A percentile compares a stretch with the other conserved stretches of the same genome.
phyloP scores from a whole-genome alignment of 2,329 filamentous ascomycete genomes.

The Pseudocercospora fuligena region DNA sequence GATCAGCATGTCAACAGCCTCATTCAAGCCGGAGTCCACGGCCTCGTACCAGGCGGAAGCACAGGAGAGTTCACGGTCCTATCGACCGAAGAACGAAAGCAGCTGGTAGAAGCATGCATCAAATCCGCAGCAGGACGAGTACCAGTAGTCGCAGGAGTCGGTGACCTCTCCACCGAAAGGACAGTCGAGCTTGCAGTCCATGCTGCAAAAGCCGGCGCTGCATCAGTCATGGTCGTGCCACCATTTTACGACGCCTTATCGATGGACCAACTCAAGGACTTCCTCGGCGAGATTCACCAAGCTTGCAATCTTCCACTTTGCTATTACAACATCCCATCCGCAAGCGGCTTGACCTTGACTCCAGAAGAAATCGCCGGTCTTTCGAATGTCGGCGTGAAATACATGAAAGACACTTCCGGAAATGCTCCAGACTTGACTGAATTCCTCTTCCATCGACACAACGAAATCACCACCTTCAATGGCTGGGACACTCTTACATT shows the following conservation, averaged over 20 bases:
- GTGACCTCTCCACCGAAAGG: constrained; percentile 50
- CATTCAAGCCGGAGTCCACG: constrained; percentile 53
- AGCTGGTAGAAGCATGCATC: constrained; percentile 47
- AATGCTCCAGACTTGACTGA: constrained; percentile 57
- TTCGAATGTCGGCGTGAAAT: constrained; percentile 53
- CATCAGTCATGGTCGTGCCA: constrained; percentile 56
- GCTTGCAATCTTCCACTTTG: constrained; percentile 52
- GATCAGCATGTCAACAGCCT: constrained; percentile 54
- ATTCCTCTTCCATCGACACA: constrained; percentile 50
- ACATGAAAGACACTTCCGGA: constrained; percentile 59
- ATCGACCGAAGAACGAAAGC: constrained; percentile 52
- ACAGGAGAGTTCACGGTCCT: constrained; percentile 57
- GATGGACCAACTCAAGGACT: constrained; percentile 46
- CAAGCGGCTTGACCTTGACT: constrained; percentile 49
- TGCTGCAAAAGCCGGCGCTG: constrained; percentile 47
- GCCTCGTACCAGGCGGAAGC: constrained; percentile 57
- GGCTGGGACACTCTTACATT: constrained; percentile 61
- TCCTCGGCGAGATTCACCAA: constrained; percentile 49
- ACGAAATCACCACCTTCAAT: constrained; percentile 56
- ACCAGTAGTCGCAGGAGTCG: constrained; percentile 52
- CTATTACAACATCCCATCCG: constrained; percentile 59
- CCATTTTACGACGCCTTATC: constrained; percentile 56
- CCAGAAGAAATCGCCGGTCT: constrained; percentile 52
- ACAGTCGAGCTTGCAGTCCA: constrained; percentile 50
- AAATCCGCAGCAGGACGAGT: constrained; percentile 48